Evolutionary conservation across 495 filamentous ascomycete species (phyloP), one percentile per base, ranked within the genome.

Genomic region (Penicillium ucsense): DNA sequence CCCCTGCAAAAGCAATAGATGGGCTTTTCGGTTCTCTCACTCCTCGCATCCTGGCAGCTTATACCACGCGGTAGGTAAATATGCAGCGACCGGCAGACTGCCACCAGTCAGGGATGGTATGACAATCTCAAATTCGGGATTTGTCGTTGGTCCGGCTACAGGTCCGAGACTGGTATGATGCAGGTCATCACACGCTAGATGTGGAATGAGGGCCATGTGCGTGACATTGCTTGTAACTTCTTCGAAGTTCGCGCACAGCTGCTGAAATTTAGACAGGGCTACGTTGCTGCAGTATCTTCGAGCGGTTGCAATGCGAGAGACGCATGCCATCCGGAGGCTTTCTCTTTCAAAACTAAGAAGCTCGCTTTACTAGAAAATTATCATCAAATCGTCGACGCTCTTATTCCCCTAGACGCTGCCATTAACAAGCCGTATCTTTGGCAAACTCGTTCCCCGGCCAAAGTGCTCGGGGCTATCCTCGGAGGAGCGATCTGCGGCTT

Each of bases 1-100:
- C 30, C 52, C 27, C 44, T 64, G 6, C 55, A 71, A 51, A 52
- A 45, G 31, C 45, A 68, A 37, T 41, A 64, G 2, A 44, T 56
- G 3, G 41, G 48, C 31, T 57, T 66, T 32, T 27, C 30, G 2
- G 20, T 20, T 20, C 20, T 20, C 20, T 20, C 20, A 2, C 2
- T 47, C 46, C 8, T 31, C 43, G 6, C 8, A 34, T 30, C 38
- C 30, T n/a, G 27, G 43, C 5, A 35, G 43, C 8, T 35, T 45
- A 5, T 45, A 59, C 10, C 31, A 41, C 27, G 11, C 1, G 27
- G 27, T 8, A 29, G 8, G 27, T 8, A 29, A 3, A 41, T 29
- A 10, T 10, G 27, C 27, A 41, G 38, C 27, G 27, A 0, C 38
- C 3, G 6, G 27, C 8, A 41, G 38, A 8, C n/a, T 10, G 3